Evolutionary conservation across 2,329 filamentous ascomycete genomes (phyloP).

Genomic region (Colletotrichum viniferum): DNA sequence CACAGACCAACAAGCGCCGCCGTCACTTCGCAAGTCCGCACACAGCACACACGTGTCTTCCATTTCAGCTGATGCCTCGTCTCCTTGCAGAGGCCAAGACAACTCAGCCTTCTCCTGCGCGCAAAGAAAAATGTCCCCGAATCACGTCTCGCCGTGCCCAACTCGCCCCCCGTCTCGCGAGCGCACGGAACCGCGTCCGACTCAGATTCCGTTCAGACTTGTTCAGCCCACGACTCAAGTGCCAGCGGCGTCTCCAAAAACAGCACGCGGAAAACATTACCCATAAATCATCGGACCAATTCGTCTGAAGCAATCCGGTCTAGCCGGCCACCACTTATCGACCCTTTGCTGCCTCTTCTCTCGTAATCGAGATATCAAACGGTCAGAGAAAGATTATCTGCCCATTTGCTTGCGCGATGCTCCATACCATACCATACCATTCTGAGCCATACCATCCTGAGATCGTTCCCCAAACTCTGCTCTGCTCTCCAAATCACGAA

Average conservation of each 20-base stretch:
- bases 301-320: conserved; percentile 4
- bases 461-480: not conserved
- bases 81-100: not conserved
- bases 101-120: not conserved
- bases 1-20: not conserved
- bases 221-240: not conserved
- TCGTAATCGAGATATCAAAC: not conserved
- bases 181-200: not conserved
- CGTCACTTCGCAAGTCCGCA: not conserved
- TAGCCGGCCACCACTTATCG: not conserved
- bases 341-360: not conserved
- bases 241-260: not conserved
- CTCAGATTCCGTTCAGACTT: not conserved
- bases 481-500: not conserved
- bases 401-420: not conserved
- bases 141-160: not conserved
- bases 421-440: not conserved
- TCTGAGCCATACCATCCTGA: not conserved
- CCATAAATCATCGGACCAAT: not conserved
- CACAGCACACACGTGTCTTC: not conserved
- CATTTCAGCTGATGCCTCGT: not conserved
- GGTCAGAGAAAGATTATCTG: not conserved
- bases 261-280: not conserved
- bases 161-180: not conserved
- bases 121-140: not conserved